Base-by-base conservation (phyloP, 441 rosid species). In the Croton setiger region DNA sequence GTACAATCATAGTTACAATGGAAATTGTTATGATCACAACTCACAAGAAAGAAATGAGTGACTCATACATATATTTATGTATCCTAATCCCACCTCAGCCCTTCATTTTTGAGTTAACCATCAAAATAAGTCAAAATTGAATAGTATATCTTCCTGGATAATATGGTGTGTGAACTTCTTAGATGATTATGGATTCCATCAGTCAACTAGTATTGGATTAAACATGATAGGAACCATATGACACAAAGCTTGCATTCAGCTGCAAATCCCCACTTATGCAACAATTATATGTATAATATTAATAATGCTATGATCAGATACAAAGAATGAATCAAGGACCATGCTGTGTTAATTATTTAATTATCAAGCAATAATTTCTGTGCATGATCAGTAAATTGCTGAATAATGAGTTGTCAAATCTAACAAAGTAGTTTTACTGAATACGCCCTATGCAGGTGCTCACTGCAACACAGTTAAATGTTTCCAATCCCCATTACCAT, bases 81-180 rank as follows among this genome's bases (percentile, higher is more conserved):
- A 72, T 72, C 37, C 31, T 20, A 61, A 35, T 18, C 33, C 47
- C 4, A 54, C 68, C 57, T 48, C 55, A 45, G 1, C 9, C 45
- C 9, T 51, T 15, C n/a, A 33, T 11, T 13, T 18, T 41, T 45
- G 11, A 64, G 57, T 36, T 2, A 64, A 53, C 6, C 17, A 5
- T 3, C 67, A 64, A 27, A 51, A 14, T 49, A 49, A 23, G 48
- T 59, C 55, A 51, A 13, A 15, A 56, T 56, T 18, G 39, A 20
- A 5, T 31, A 48, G 43, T 33, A 31, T 44, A 44, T 27, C 31
- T 0, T 27, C 31, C 31, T 27, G 31, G 31, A 27, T 27, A 23
- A 47, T 20, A 5, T 48, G 60, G 23, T 1, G 7, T 12, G 37
- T 31, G 39, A 56, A 20, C 8, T 57, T 58, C 20, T n/a, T 12